Evolutionary conservation across 2,329 filamentous ascomycete genomes (phyloP).

Genomic region (Verticillium nubilum): DNA sequence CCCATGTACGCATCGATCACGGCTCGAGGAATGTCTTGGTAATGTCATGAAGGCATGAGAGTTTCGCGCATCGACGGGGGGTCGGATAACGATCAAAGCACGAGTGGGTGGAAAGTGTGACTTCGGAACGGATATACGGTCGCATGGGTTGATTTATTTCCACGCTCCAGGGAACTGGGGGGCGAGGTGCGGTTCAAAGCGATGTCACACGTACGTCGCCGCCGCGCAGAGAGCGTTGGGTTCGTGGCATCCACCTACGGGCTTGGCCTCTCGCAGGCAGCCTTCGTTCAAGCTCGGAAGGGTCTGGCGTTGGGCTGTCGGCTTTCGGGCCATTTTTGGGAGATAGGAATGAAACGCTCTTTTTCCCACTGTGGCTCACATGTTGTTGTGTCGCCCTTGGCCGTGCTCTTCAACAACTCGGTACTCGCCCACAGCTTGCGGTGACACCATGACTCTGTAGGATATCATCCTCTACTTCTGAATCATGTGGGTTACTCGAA

Average conservation of each 20-base stretch:
- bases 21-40: constrained; percentile 13
- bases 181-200: background rate
- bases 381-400: background rate
- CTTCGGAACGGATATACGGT: background rate
- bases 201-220: background rate
- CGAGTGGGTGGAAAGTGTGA: background rate
- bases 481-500: too few relatives aligned
- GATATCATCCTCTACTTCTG: too few relatives aligned
- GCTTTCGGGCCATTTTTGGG: background rate
- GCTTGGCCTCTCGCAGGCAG: background rate
- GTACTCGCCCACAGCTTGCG: too few relatives aligned
- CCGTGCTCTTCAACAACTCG: background rate
- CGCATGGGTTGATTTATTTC: background rate
- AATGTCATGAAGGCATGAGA: constrained; percentile 9
- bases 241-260: background rate
- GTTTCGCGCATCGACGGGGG: constrained; percentile 9
- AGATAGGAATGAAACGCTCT: background rate
- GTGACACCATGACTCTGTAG: too few relatives aligned
- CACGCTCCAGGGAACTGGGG: background rate
- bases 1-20: constrained; percentile 3
- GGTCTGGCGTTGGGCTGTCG: background rate
- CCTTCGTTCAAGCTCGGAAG: background rate
- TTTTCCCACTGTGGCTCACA: background rate
- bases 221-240: background rate
- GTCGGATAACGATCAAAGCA: background rate